Conservation (phyloP, 768 basidiomycete genomes). For the Suillus discolor region DNA sequence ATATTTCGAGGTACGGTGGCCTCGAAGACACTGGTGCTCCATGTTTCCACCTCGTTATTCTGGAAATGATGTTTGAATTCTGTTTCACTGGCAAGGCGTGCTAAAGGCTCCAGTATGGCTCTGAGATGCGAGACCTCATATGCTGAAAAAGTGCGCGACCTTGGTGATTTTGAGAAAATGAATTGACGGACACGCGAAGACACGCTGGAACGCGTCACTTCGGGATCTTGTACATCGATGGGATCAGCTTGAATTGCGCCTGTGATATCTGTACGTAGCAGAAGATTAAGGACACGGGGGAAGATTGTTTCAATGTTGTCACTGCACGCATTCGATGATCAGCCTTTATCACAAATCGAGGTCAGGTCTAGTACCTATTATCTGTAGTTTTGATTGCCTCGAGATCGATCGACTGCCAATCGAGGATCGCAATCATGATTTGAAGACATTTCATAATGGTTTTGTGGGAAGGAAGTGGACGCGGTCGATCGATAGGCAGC, state of each 20-base stretch:
- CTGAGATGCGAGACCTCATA: background rate
- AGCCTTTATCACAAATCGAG: background rate
- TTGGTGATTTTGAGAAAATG: background rate
- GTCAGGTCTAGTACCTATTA: background rate
- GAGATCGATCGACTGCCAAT: background rate
- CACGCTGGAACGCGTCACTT: background rate
- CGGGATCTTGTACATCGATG: background rate
- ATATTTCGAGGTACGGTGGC: background rate
- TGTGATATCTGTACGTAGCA: background rate
- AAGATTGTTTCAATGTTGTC: background rate
- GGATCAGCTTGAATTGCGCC: background rate
- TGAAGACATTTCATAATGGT: background rate
- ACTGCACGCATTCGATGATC: background rate
- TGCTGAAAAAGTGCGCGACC: background rate
- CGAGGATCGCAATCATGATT: background rate
- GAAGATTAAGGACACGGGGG: background rate
- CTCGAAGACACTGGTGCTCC: background rate
- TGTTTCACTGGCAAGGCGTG: background rate
- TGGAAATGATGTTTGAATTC: background rate
- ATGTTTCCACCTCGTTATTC: background rate
- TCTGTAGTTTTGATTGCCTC: background rate
- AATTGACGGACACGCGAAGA: background rate
- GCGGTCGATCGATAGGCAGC: background rate
- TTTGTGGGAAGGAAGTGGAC: background rate
- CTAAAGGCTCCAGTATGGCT: background rate